Percentiles rank a stretch among this genome's conserved stretches.
Evolutionary conservation across 768 basidiomycete species (phyloP).

Genomic region (Gymnopilus junonius): DNA sequence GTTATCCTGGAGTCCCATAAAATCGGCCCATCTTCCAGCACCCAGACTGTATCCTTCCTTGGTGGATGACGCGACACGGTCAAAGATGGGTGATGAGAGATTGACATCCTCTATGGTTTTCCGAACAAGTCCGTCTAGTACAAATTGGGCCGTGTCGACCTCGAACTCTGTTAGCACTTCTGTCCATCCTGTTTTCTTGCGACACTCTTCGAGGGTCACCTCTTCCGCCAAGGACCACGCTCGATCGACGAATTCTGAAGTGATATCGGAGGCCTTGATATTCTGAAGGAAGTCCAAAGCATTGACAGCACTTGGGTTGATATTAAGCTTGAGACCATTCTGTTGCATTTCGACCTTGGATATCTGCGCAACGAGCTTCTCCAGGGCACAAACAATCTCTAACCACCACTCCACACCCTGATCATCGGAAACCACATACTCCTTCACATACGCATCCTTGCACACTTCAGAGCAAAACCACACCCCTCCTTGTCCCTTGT

Average conservation of each 20-base stretch:
- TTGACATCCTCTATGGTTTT: conserved; percentile 41
- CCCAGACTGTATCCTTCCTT: conserved; percentile 13
- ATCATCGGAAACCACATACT: conserved; percentile 21
- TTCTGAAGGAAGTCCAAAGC: conserved; percentile 27
- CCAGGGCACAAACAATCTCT: conserved; percentile 18
- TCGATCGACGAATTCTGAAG: conserved; percentile 43
- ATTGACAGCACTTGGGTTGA: conserved; percentile 21
- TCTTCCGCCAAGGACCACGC: conserved; percentile 51
- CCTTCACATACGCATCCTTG: conserved; percentile 45
- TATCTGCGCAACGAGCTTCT: conserved; percentile 17
- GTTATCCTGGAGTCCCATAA: conserved; percentile 61
- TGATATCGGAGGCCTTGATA: conserved; percentile 32
- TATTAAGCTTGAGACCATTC: conserved; percentile 24
- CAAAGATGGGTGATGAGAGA: conserved; percentile 16
- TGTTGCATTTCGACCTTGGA: conserved; percentile 3
- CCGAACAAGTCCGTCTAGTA: conserved; percentile 54
- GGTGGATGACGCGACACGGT: conserved; percentile 6
- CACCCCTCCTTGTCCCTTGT: conserved; percentile 39
- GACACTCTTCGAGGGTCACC: conserved; percentile 13
- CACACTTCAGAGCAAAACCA: conserved; percentile 64
- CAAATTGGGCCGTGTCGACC: conserved; percentile 59
- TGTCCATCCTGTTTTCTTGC: conserved; percentile 11
- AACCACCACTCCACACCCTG: conserved; percentile 22
- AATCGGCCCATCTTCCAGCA: conserved; percentile 47
- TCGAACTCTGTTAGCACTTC: conserved; percentile 53